Conservation (phyloP, 345 rosid genomes). For the Bruguiera gymnorhiza region DNA sequence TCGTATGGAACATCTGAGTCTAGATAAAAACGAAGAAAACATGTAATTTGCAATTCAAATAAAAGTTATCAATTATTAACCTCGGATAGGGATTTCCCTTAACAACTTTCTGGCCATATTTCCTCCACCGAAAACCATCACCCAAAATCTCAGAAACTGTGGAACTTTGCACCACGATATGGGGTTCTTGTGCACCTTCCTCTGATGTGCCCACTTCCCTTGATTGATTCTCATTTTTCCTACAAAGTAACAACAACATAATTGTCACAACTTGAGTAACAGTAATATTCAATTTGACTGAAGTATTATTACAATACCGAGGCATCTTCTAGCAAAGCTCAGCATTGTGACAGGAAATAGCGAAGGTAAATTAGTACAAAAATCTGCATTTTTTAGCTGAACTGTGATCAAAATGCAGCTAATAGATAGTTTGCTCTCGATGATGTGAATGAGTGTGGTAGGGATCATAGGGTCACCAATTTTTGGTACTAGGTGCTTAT, state of each 20-base stretch:
- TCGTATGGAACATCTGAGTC: background rate
- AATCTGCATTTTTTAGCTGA: no score
- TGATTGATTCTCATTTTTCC: constrained; percentile 57
- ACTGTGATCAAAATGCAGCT: no score
- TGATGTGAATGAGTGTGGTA: no score
- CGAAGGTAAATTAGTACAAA: background rate
- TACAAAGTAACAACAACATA: constrained; percentile 14
- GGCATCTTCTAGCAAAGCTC: no score
- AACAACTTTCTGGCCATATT: constrained; percentile 95
- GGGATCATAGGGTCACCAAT: no score
- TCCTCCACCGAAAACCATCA: constrained; percentile 98
- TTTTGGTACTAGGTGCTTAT: no score
- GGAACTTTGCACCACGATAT: constrained; percentile 39
- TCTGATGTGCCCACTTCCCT: constrained; percentile 47
- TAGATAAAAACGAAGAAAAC: background rate
- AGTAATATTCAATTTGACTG: background rate
- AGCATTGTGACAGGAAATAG: background rate
- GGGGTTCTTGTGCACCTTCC: constrained; percentile 42
- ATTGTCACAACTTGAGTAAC: no score
- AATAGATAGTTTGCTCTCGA: no score
- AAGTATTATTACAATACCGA: no score
- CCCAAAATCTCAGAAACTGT: constrained; percentile 67
- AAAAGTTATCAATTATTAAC: constrained; percentile 25
- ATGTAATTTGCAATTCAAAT: background rate
- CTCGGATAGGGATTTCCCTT: constrained; percentile 96